These are phyloP conservation scores for Oryza meyeriana DNA, from an alignment of 176 grass and related monocot species.

Conservation along the genomic window DNA sequence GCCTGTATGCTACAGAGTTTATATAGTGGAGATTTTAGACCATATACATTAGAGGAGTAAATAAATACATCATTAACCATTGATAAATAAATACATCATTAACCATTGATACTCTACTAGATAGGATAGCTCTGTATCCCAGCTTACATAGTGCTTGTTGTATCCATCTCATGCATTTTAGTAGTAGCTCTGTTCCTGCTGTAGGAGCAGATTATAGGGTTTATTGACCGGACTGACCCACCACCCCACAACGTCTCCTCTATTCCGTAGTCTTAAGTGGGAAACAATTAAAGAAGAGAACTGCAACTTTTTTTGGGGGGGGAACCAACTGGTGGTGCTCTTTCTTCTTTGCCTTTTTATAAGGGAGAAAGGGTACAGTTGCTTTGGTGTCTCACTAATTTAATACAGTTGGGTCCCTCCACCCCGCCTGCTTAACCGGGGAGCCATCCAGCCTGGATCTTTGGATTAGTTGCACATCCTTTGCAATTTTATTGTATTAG, in stretches of 20 bases:
- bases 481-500: constrained; percentile 27
- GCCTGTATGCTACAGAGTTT: not conserved
- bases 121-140: constrained; percentile 4
- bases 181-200: not conserved
- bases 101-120: not conserved
- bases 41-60: not conserved
- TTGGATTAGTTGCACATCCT: constrained; percentile 12
- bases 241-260: not conserved
- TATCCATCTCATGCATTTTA: constrained; percentile 12
- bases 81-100: not conserved
- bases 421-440: not conserved
- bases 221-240: constrained; percentile 17
- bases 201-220: constrained; percentile 1
- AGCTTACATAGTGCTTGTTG: not conserved
- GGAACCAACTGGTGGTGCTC: constrained; percentile 4
- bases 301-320: not conserved
- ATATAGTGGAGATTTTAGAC: constrained; percentile 1
- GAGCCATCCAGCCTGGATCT: constrained; percentile 26
- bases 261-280: constrained; percentile 9
- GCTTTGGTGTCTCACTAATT: constrained; percentile 23
- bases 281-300: constrained; percentile 30
- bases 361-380: constrained; percentile 27
- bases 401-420: constrained; percentile 21
- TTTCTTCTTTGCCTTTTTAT: constrained; percentile 23
- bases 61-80: not conserved